Conservation (phyloP, 768 basidiomycete genomes). For the Strobilomyces echinocephalus region DNA sequence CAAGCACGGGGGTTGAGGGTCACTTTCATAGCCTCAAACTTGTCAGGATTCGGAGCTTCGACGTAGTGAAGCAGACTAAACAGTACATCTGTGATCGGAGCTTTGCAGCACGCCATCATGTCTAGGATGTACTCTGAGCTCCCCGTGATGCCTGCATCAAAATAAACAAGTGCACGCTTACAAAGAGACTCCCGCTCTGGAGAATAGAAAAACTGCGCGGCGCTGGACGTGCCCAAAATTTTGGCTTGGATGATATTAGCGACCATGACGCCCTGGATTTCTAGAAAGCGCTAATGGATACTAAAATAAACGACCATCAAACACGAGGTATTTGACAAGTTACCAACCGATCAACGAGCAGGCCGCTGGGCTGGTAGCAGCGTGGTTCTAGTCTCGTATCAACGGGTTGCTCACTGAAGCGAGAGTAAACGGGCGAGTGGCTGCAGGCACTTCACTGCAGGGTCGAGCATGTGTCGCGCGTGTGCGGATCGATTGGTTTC, state of each 20-base stretch:
- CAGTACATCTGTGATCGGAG: background rate
- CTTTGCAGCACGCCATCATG: background rate
- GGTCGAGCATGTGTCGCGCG: background rate
- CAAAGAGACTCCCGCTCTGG: background rate
- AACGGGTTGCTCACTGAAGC: no score
- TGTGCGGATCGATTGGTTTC: background rate
- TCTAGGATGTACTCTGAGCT: background rate
- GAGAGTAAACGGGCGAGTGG: no score
- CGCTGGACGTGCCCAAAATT: background rate
- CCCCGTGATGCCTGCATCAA: background rate
- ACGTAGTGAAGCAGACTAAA: background rate
- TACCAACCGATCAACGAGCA: background rate
- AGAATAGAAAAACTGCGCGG: background rate
- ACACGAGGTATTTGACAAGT: background rate
- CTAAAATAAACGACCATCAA: conserved; percentile 7
- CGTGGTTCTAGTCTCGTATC: background rate
- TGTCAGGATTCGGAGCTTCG: background rate
- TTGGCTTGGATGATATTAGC: background rate
- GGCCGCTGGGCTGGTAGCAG: background rate
- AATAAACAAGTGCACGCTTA: background rate
- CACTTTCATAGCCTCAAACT: background rate
- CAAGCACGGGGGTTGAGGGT: background rate
- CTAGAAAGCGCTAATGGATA: background rate
- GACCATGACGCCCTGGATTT: background rate
- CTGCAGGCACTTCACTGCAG: background rate